Conservation (phyloP, 139 green algal genomes). For the Chlorella vulgaris region DNA sequence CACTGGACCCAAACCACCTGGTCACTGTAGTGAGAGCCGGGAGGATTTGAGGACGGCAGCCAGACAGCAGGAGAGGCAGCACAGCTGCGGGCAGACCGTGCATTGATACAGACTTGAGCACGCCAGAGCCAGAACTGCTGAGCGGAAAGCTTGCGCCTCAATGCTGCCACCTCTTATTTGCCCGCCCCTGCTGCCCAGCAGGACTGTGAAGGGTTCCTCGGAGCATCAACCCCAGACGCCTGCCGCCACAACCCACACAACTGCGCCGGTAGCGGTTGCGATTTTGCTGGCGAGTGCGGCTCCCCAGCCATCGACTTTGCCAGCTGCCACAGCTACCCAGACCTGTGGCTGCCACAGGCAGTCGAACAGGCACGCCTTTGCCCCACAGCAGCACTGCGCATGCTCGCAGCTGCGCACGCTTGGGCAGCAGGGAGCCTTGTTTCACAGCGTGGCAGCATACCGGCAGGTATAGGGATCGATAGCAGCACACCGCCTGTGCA, state of each 20-base stretch:
- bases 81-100: too few species aligned
- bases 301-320: conserved; percentile 68
- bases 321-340: conserved; percentile 71
- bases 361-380: conserved; percentile 16
- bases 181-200: background rate
- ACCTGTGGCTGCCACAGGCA: conserved; percentile 60
- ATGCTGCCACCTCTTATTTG: background rate
- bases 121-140: too few species aligned
- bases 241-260: conserved; percentile 5
- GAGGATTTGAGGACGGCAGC: too few species aligned
- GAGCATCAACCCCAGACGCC: conserved; percentile 54
- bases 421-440: background rate
- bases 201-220: conserved; percentile 79
- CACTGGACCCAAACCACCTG: conserved; percentile 76
- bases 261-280: conserved; percentile 51
- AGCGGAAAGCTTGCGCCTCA: too few species aligned
- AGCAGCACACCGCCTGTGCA: too few species aligned
- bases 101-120: too few species aligned
- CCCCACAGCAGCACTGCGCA: background rate
- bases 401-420: too few species aligned
- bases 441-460: background rate
- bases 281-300: conserved; percentile 59
- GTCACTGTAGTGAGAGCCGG: conserved; percentile 51
- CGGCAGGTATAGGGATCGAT: too few species aligned
- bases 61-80: too few species aligned